A percentile compares a stretch with the other conserved stretches of the same genome.
These are phyloP conservation scores for Tricholoma terreum DNA, from an alignment of 768 basidiomycete genomes.

Conservation along the genomic window DNA sequence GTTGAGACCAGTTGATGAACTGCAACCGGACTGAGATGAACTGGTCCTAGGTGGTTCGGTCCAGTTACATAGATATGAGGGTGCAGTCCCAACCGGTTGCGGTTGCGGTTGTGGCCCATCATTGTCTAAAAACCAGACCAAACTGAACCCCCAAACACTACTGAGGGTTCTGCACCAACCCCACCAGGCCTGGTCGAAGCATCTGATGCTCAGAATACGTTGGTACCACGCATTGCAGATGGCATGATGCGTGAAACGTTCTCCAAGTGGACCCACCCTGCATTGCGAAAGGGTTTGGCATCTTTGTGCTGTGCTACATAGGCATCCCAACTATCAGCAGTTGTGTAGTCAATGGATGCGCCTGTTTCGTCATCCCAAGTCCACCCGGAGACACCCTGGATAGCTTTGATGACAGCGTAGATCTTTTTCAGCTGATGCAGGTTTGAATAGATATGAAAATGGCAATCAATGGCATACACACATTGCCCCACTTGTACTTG, in stretches of 20 bases:
- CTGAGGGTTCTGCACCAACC: neutral
- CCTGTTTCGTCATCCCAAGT: constrained; percentile 22
- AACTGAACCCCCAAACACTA: too few species aligned
- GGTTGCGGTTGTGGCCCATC: too few species aligned
- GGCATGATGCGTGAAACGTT: constrained; percentile 15
- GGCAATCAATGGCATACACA: neutral
- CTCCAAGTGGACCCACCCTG: constrained; percentile 20
- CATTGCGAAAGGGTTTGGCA: constrained; percentile 19
- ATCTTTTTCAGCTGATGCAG: neutral
- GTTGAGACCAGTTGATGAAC: too few species aligned
- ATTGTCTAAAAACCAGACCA: too few species aligned
- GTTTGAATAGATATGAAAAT: neutral
- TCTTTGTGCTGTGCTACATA: constrained; percentile 2
- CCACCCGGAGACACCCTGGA: constrained; percentile 26
- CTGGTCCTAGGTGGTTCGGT: too few species aligned
- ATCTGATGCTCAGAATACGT: constrained; percentile 14
- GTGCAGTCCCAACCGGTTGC: too few species aligned
- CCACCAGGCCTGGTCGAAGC: constrained; percentile 1
- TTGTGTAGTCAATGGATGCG: constrained; percentile 12
- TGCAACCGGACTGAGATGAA: too few species aligned
- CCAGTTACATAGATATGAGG: too few species aligned
- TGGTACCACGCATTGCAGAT: constrained; percentile 1
- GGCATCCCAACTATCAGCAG: constrained; percentile 8
- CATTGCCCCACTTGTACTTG: neutral
- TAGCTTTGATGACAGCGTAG: constrained; percentile 2